Percentiles rank a stretch among this genome's conserved stretches.
Evolutionary conservation across 225 moss, liverwort and hornwort species (phyloP).

Genomic region (Climacium dendroides): DNA sequence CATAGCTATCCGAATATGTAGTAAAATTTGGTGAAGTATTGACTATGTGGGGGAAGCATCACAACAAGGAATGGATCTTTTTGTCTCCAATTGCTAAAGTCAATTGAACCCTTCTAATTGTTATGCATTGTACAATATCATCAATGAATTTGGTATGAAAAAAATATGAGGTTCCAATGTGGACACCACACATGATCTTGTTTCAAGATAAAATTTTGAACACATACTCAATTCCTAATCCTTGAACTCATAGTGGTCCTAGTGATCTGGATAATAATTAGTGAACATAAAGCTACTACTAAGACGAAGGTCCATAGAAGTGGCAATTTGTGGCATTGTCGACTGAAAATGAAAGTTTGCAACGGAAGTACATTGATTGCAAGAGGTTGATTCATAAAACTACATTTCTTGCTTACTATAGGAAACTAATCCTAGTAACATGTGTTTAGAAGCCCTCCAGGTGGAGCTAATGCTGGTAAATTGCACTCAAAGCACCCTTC

Average conservation of each 20-base stretch:
- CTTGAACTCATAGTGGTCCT: background rate
- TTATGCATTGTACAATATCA: background rate
- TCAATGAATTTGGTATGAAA: background rate
- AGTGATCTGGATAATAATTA: too few relatives aligned
- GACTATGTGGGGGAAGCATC: too few relatives aligned
- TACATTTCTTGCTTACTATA: background rate
- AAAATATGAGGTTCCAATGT: background rate
- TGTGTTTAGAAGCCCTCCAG: too few relatives aligned
- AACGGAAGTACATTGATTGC: background rate
- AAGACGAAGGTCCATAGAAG: too few relatives aligned
- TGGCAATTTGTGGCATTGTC: background rate
- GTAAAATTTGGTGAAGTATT: too few relatives aligned
- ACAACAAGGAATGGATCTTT: too few relatives aligned
- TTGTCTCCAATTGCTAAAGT: background rate
- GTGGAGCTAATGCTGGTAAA: background rate
- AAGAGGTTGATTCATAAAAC: background rate
- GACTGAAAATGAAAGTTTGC: background rate
- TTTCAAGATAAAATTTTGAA: background rate
- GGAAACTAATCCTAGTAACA: background rate
- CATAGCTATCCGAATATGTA: too few relatives aligned
- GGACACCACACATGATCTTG: background rate
- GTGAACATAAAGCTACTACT: too few relatives aligned
- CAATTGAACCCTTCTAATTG: background rate
- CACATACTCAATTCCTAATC: background rate
- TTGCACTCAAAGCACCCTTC: background rate